Conservation (phyloP, 164 flowering plant genomes). For the Buxus sempervirens region DNA sequence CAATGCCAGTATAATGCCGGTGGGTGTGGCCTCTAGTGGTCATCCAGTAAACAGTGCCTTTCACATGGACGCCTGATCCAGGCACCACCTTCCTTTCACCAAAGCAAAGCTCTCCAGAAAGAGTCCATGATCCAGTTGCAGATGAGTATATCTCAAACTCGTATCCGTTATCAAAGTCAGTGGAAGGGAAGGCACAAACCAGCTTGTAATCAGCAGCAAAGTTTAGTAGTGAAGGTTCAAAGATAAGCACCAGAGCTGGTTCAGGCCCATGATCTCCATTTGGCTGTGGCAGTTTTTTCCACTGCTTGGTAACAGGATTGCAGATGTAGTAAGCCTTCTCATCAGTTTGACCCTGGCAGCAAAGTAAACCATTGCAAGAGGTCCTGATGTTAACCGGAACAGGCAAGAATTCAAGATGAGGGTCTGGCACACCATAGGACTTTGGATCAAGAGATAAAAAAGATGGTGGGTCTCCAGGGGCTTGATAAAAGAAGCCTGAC, state of each 20-base stretch:
- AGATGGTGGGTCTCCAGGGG: slow-evolving; percentile 11
- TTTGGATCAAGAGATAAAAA: slow-evolving; percentile 36
- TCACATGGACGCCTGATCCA: slow-evolving; percentile 31
- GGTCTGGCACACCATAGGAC: slow-evolving; percentile 50
- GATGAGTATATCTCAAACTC: slow-evolving; percentile 59
- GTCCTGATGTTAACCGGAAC: slow-evolving; percentile 38
- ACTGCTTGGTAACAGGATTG: slow-evolving; percentile 52
- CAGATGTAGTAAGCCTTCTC: slow-evolving; percentile 44
- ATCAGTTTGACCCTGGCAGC: slow-evolving; percentile 35
- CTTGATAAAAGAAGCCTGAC: slow-evolving; percentile 39
- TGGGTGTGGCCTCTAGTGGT: no score
- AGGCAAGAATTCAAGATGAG: slow-evolving; percentile 39
- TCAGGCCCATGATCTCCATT: slow-evolving; percentile 37
- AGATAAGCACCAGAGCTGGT: slow-evolving; percentile 40
- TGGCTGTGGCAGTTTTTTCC: slow-evolving; percentile 43
- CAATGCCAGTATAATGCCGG: slow-evolving; percentile 4
- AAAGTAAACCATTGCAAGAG: slow-evolving; percentile 47
- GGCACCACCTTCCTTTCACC: slow-evolving; percentile 14
- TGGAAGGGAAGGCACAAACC: slow-evolving; percentile 41
- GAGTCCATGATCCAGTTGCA: slow-evolving; percentile 30
- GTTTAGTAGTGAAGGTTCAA: slow-evolving; percentile 42
- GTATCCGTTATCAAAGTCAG: slow-evolving; percentile 37
- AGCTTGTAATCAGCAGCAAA: slow-evolving; percentile 51
- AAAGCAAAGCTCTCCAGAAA: slow-evolving; percentile 43
- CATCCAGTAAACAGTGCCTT: slow-evolving; percentile 44